Conservation (phyloP, 75 land plant genomes). For the Pinus taeda region DNA sequence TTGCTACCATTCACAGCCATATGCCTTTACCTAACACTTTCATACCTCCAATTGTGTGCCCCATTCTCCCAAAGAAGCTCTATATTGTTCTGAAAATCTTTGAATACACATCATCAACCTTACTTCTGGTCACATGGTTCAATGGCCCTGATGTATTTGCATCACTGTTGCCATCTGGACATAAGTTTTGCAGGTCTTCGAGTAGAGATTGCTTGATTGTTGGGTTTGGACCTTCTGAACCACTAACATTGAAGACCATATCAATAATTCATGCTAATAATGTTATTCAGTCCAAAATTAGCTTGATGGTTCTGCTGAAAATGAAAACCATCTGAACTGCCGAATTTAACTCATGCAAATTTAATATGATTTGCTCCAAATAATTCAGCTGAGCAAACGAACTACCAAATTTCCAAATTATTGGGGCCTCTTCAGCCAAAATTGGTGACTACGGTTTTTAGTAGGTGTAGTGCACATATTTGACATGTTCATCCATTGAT, state of each 20-base stretch:
- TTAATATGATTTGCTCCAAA: no score
- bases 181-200: neutral
- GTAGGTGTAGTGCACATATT: neutral
- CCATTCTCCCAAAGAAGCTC: conserved; percentile 9
- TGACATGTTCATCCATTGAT: neutral
- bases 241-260: conserved; percentile 11
- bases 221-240: conserved; percentile 7
- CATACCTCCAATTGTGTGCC: no score
- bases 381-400: no score
- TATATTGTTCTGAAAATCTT: conserved; percentile 10
- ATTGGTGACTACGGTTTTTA: neutral
- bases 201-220: neutral
- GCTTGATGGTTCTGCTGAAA: no score
- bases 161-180: conserved; percentile 11
- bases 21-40: no score
- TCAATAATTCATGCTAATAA: no score
- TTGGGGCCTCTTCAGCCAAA: no score
- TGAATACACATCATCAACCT: conserved; percentile 27
- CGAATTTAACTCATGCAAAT: no score
- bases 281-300: no score
- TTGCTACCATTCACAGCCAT: no score
- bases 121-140: conserved; percentile 21
- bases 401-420: no score
- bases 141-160: neutral
- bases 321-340: no score